Evolutionary conservation across 1,139 yeast species (phyloP).

Genomic region (Hansenula anomala): DNA sequence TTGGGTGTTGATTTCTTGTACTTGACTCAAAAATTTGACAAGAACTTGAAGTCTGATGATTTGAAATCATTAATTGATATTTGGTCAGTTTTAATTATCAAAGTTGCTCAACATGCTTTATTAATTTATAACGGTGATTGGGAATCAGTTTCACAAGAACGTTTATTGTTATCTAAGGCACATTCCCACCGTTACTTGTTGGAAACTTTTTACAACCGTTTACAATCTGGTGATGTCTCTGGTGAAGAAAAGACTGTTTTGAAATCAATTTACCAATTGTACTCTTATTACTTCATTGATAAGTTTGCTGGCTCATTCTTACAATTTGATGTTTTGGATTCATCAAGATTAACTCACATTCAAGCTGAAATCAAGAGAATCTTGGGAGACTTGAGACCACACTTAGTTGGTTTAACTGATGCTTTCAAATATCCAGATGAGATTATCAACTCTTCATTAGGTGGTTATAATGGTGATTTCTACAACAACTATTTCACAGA

Average conservation of each 20-base stretch:
- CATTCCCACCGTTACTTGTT: slow-evolving; percentile 53
- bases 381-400: slow-evolving; percentile 53
- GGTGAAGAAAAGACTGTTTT: slow-evolving; percentile 33
- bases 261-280: slow-evolving; percentile 48
- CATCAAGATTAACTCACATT: slow-evolving; percentile 40
- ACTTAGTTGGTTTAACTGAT: slow-evolving; percentile 82
- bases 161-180: slow-evolving; percentile 55
- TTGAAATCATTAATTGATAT: slow-evolving; percentile 33
- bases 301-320: slow-evolving; percentile 73
- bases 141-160: slow-evolving; percentile 56
- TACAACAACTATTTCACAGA: slow-evolving; percentile 71
- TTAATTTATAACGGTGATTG: slow-evolving; percentile 31
- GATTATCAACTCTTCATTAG: slow-evolving; percentile 82
- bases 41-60: slow-evolving; percentile 29
- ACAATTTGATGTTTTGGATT: slow-evolving; percentile 53
- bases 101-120: slow-evolving; percentile 35
- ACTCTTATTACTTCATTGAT: slow-evolving; percentile 70
- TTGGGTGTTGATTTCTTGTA: slow-evolving; percentile 42
- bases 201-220: slow-evolving; percentile 24
- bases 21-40: slow-evolving; percentile 29
- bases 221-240: slow-evolving; percentile 20
- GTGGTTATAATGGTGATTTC: slow-evolving; percentile 79
- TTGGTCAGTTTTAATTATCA: slow-evolving; percentile 40
- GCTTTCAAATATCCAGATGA: slow-evolving; percentile 83
- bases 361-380: slow-evolving; percentile 43